A percentile compares a stretch with the other conserved stretches of the same genome.
Evolutionary conservation across 495 filamentous ascomycete species (phyloP).

Genomic region (Clavariopsis aquatica): DNA sequence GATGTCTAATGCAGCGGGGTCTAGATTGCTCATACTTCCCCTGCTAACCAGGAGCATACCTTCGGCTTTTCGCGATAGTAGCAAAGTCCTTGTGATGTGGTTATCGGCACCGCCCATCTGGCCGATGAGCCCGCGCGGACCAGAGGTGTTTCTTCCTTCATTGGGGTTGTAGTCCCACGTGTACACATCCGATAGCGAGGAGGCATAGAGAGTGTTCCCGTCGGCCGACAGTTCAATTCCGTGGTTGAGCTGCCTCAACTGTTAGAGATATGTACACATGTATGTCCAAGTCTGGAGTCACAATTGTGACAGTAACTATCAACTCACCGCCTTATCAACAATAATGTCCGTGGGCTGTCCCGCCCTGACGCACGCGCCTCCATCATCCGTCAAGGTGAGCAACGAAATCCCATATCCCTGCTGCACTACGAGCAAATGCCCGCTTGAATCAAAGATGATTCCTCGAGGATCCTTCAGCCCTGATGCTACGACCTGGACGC

Average conservation of each 20-base stretch:
- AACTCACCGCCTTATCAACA: conserved; percentile 46
- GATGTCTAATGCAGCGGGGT: conserved; percentile 50
- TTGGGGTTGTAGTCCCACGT: conserved; percentile 61
- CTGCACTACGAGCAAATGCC: conserved; percentile 64
- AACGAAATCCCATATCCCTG: conserved; percentile 55
- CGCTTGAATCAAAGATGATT: conserved; percentile 60
- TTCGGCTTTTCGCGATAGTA: conserved; percentile 54
- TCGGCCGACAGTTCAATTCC: conserved; percentile 65
- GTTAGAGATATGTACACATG: conserved; percentile 1
- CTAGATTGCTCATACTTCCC: conserved; percentile 64
- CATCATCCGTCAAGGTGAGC: conserved; percentile 54
- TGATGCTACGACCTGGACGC: conserved; percentile 56
- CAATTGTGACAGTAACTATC: background rate
- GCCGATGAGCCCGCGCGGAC: conserved; percentile 51
- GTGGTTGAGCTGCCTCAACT: conserved; percentile 58
- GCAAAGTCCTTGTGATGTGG: conserved; percentile 65
- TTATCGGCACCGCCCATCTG: conserved; percentile 59
- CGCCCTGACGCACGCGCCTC: conserved; percentile 53
- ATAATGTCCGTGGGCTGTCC: conserved; percentile 35
- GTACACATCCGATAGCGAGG: conserved; percentile 56
- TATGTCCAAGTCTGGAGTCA: conserved; percentile 1
- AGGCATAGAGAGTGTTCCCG: conserved; percentile 66
- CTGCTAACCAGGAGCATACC: conserved; percentile 62
- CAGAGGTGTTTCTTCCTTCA: conserved; percentile 47
- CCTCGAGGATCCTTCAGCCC: conserved; percentile 58